A percentile compares a stretch with the other conserved stretches of the same genome.
Evolutionary conservation across 2,329 filamentous ascomycete species (phyloP).

Genomic region (Penicillium brevicompactum): DNA sequence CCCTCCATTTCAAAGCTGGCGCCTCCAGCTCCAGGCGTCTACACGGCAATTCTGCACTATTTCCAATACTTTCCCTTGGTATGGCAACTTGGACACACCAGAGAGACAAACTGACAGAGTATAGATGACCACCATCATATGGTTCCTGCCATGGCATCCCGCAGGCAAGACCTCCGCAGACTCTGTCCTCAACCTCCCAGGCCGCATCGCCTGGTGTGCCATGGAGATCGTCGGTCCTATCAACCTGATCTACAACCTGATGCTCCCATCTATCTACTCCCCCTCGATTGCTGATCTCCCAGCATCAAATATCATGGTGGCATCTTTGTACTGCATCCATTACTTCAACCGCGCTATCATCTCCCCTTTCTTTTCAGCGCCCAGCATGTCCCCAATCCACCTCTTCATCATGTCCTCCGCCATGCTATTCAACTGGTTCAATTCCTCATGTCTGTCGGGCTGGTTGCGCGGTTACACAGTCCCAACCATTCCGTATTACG

Average conservation of each 20-base stretch:
- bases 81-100: constrained; percentile 19
- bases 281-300: constrained; percentile 32
- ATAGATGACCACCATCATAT: constrained; percentile 74
- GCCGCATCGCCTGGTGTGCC: constrained; percentile 79
- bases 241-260: constrained; percentile 76
- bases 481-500: constrained; percentile 16
- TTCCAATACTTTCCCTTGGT: constrained; percentile 50
- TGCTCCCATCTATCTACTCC: constrained; percentile 62
- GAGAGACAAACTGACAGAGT: constrained; percentile 13
- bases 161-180: constrained; percentile 85
- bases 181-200: constrained; percentile 81
- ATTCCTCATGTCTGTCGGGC: constrained; percentile 74
- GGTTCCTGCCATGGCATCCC: constrained; percentile 77
- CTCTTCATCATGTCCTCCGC: constrained; percentile 66
- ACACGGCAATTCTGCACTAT: constrained; percentile 34
- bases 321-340: constrained; percentile 67
- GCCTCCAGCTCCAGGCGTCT: constrained; percentile 43
- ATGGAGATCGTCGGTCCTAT: constrained; percentile 85
- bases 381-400: constrained; percentile 91
- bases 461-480: constrained; percentile 82
- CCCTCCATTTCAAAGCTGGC: constrained; percentile 36
- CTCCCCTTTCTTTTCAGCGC: constrained; percentile 75
- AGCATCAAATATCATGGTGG: constrained; percentile 38
- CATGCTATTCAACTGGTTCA: constrained; percentile 74
- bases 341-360: constrained; percentile 88